These are phyloP conservation scores for Agrostemma githago DNA, from an alignment of 148 eudicot species.

Conservation along the genomic window DNA sequence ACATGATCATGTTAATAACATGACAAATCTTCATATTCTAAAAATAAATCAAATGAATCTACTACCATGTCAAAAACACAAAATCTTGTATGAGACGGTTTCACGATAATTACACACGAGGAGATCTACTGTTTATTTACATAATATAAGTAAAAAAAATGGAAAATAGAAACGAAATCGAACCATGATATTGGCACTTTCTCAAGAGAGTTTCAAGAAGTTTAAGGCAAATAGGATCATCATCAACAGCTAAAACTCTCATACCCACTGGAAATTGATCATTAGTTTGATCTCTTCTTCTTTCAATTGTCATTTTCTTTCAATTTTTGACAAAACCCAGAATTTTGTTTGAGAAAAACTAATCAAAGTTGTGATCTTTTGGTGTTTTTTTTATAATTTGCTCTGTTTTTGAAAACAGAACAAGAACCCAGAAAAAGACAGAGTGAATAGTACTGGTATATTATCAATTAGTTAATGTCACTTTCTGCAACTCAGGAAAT, in stretches of 20 bases:
- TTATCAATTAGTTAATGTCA: slow-evolving; percentile 29
- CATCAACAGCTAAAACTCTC: slow-evolving; percentile 65
- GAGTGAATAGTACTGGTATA: background rate
- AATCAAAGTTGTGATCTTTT: slow-evolving; percentile 15
- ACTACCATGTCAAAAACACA: background rate
- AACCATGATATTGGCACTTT: slow-evolving; percentile 58
- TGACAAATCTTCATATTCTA: background rate
- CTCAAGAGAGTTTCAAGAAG: slow-evolving; percentile 43
- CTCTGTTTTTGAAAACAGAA: slow-evolving; percentile 22
- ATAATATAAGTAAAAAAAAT: no score
- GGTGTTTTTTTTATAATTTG: slow-evolving; percentile 12
- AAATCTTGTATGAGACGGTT: no score
- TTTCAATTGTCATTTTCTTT: slow-evolving; percentile 34
- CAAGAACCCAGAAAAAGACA: background rate
- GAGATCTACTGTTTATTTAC: no score
- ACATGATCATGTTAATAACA: background rate
- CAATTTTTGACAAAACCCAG: background rate
- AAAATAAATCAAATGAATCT: background rate
- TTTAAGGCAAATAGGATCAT: slow-evolving; percentile 46
- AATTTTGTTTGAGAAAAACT: background rate
- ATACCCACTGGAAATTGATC: slow-evolving; percentile 58
- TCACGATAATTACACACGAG: no score
- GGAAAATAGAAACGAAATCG: background rate
- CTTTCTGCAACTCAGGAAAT: slow-evolving; percentile 2
- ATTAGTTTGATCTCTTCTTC: slow-evolving; percentile 21